phyloP scores from a whole-genome alignment of 2,329 filamentous ascomycete genomes.

The Cryphonectria naterciae region DNA sequence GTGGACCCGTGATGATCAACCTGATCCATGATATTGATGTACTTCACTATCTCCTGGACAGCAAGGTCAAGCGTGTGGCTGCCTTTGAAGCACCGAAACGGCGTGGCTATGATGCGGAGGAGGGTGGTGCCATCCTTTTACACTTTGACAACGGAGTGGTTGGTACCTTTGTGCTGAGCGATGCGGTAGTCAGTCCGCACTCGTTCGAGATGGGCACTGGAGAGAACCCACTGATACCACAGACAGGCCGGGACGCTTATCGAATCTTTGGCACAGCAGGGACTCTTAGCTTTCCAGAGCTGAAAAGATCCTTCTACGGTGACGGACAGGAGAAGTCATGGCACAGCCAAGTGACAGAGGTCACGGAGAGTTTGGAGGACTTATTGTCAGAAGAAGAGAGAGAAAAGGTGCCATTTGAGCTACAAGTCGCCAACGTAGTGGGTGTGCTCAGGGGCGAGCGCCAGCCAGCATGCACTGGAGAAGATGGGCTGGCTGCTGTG shows the following conservation, averaged over 20 bases:
- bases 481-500: constrained; percentile 24
- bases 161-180: constrained; percentile 60
- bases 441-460: constrained; percentile 12
- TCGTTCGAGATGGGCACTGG: constrained; percentile 62
- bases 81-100: constrained; percentile 51
- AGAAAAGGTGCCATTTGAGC: constrained; percentile 20
- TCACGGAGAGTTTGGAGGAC: constrained; percentile 11
- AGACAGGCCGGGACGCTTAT: constrained; percentile 50
- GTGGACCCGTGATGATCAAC: constrained; percentile 60
- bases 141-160: constrained; percentile 58
- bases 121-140: constrained; percentile 58
- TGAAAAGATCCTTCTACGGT: constrained; percentile 23
- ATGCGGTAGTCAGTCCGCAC: constrained; percentile 55
- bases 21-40: constrained; percentile 65
- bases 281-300: constrained; percentile 30
- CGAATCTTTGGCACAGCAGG: constrained; percentile 43
- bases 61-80: constrained; percentile 51
- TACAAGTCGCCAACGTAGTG: constrained; percentile 21
- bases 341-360: constrained; percentile 13
- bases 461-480: constrained; percentile 19
- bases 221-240: constrained; percentile 59
- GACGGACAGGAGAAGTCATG: constrained; percentile 14
- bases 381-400: constrained; percentile 21
- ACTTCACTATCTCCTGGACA: constrained; percentile 59
- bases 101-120: constrained; percentile 54